Conservation (phyloP, 2,329 filamentous ascomycete genomes). For the Erysiphe pulchra region DNA sequence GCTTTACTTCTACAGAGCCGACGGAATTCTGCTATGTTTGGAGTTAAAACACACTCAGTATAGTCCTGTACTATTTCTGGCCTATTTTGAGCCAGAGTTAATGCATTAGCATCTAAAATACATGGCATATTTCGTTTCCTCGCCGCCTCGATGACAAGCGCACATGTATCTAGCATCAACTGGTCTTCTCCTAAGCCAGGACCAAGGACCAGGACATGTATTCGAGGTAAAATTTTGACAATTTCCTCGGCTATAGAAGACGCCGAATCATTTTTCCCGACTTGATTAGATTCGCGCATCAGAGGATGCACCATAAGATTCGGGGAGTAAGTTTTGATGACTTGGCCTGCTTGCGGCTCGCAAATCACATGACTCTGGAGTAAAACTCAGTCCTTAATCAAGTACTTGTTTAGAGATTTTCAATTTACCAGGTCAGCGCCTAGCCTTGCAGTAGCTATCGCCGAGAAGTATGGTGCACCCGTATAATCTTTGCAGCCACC, state of each 20-base stretch:
- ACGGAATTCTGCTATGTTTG: slow-evolving; percentile 83
- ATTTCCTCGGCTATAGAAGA: slow-evolving; percentile 38
- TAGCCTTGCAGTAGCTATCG: slow-evolving; percentile 78
- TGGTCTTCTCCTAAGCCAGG: slow-evolving; percentile 76
- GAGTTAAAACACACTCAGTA: slow-evolving; percentile 64
- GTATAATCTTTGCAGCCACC: slow-evolving; percentile 93
- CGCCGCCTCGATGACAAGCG: slow-evolving; percentile 54
- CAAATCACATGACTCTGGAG: slow-evolving; percentile 75
- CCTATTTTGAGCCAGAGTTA: slow-evolving; percentile 49
- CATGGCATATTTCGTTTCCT: slow-evolving; percentile 47
- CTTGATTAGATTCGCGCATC: slow-evolving; percentile 48
- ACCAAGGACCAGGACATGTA: slow-evolving; percentile 82
- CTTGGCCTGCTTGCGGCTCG: slow-evolving; percentile 60
- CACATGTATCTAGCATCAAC: slow-evolving; percentile 71
- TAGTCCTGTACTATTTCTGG: slow-evolving; percentile 63
- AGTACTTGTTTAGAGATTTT: neutral
- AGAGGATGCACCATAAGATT: slow-evolving; percentile 97
- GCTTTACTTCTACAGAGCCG: slow-evolving; percentile 52
- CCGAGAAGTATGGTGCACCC: slow-evolving; percentile 91
- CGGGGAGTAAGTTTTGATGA: slow-evolving; percentile 94
- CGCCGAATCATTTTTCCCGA: slow-evolving; percentile 26
- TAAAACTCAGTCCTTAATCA: neutral
- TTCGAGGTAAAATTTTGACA: slow-evolving; percentile 54
- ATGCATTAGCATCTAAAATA: slow-evolving; percentile 75
- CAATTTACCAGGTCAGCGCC: slow-evolving; percentile 62